phyloP scores from a whole-genome alignment of 257 asterid species.

The Datura wrightii region DNA sequence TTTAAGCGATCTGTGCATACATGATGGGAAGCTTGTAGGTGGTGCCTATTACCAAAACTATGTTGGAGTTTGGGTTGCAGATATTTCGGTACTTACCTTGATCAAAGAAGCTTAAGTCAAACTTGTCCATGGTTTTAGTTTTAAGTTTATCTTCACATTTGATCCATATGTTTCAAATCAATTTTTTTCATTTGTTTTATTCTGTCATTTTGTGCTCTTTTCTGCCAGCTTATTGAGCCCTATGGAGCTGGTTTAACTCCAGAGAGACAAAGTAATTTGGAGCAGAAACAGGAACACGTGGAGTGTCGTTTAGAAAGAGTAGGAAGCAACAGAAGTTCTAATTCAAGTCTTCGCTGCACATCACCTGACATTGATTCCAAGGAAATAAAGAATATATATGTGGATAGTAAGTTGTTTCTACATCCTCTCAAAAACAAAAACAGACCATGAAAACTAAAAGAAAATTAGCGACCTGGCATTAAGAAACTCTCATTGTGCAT shows the following conservation, averaged over 20 bases:
- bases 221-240: slow-evolving; percentile 47
- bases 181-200: not conserved
- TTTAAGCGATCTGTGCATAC: slow-evolving; percentile 85
- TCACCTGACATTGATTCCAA: slow-evolving; percentile 75
- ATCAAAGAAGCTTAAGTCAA: not conserved
- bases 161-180: not conserved
- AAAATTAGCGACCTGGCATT: not conserved
- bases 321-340: slow-evolving; percentile 62
- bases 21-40: slow-evolving; percentile 93
- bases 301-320: slow-evolving; percentile 58
- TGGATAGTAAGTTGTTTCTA: slow-evolving; percentile 76
- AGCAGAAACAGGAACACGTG: slow-evolving; percentile 56
- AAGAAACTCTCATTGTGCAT: not conserved
- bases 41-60: slow-evolving; percentile 90
- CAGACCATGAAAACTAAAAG: not conserved
- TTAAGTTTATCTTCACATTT: slow-evolving; percentile 24
- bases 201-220: not conserved
- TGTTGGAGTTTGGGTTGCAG: slow-evolving; percentile 96
- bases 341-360: slow-evolving; percentile 57
- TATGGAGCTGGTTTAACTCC: slow-evolving; percentile 62
- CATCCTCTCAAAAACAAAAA: not conserved
- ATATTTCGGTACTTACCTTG: slow-evolving; percentile 67
- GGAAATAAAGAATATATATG: slow-evolving; percentile 91
- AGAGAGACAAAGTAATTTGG: slow-evolving; percentile 54
- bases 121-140: not conserved